Base-by-base conservation (phyloP, 192 early-diverging fungal genomes). In the Podila minutissima region DNA sequence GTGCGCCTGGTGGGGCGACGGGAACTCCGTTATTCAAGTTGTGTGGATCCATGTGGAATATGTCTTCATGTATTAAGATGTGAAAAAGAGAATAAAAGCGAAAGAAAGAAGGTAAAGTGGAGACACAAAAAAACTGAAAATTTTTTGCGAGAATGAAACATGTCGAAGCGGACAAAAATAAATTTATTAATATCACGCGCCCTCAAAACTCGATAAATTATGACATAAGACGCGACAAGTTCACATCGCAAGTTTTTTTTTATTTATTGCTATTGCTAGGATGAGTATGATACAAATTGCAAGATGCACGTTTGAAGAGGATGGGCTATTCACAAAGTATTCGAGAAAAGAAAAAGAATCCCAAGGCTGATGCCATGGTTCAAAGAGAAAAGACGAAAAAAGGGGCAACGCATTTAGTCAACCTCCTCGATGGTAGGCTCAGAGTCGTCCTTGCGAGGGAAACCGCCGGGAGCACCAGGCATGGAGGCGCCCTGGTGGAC, bases 401-500 rank as follows among this genome's bases (percentile, higher is more conserved):
- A 7, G 24, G 53, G 7, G n/a, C 3, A 22, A 55, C 0, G 5
- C 53, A 37, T 64, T 90, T 92, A 92, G 83, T 92, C 91, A 67
- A 92, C 91, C 84, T 91, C 92, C 84, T 93, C 92, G 41, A 93
- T 92, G 61, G 88, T 90, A 6, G 92, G 92, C 33, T 89, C 91
- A 37, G 73, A 69, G 20, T 55, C 65, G 33, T 74, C 82, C 33
- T 49, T 55, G n/a, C 75, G 70, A 69, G 72, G 91, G 89, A 90
- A 90, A 53, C 91, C 93, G 49, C 94, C 92, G 5, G 91, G 86
- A 59, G 88, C 87, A 46, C 88, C 64, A 62, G 91, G 88, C 60
- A 89, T 86, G 59, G 74, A 64, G 82, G 89, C 60, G 87, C 91
- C 88, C 79, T 92, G 89, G 88, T 99, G 97, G 79, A 98, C 79